Percentiles rank a stretch among this genome's conserved stretches.
These are phyloP conservation scores for Malus hybrid DNA, from an alignment of 331 rosid species.

Conservation along the genomic window DNA sequence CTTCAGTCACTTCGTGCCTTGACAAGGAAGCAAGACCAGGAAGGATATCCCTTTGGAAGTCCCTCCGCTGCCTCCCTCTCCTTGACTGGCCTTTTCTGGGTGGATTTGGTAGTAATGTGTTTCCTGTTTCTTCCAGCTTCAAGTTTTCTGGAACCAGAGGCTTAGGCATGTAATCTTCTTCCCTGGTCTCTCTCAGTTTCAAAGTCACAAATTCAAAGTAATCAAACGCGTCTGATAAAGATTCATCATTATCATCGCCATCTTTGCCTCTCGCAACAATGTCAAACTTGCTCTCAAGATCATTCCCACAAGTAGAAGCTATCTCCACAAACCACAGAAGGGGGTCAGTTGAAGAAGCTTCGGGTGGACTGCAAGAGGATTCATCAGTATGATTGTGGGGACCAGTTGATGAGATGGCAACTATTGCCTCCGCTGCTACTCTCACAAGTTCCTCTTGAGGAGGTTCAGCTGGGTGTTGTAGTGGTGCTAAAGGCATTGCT, in stretches of 20 bases:
- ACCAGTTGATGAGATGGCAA: constrained; percentile 50
- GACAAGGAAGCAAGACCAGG: constrained; percentile 85
- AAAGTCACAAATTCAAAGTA: constrained; percentile 77
- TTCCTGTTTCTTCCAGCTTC: constrained; percentile 59
- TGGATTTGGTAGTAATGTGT: constrained; percentile 36
- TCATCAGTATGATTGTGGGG: constrained; percentile 17
- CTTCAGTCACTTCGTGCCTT: constrained; percentile 96
- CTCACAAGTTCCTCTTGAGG: constrained; percentile 43
- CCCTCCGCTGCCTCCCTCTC: constrained; percentile 94
- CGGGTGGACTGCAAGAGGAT: constrained; percentile 22
- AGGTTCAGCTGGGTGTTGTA: constrained; percentile 22
- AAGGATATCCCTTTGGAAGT: constrained; percentile 96
- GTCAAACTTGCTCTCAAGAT: constrained; percentile 28
- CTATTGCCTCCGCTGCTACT: constrained; percentile 77
- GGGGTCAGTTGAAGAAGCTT: constrained; percentile 32
- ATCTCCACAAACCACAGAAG: constrained; percentile 79
- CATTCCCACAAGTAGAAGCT: constrained; percentile 43
- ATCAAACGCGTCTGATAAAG: constrained; percentile 43
- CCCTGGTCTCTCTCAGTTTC: constrained; percentile 52
- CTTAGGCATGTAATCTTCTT: constrained; percentile 88
- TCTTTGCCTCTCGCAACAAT: constrained; percentile 22
- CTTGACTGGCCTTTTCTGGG: constrained; percentile 76
- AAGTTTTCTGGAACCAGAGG: constrained; percentile 75
- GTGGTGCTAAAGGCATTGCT: constrained; percentile 27
- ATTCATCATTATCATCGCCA: constrained; percentile 21